A percentile compares a stretch with the other conserved stretches of the same genome.
These are phyloP conservation scores for Acrocalymma vagum DNA, from an alignment of 2,329 filamentous ascomycete species.

Conservation along the genomic window DNA sequence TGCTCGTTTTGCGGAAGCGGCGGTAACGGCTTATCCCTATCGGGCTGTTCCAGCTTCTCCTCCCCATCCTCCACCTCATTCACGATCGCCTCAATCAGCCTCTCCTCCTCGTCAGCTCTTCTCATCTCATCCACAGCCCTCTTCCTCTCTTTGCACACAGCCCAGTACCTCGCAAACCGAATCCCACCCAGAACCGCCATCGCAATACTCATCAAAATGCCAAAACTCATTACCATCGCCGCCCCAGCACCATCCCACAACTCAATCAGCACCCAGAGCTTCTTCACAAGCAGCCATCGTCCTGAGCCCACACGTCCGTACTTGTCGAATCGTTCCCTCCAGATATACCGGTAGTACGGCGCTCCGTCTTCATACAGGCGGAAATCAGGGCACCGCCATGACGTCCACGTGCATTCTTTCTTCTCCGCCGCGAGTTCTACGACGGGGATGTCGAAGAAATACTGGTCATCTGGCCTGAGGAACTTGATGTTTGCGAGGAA, in stretches of 20 bases:
- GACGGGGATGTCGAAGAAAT: conserved; percentile 6
- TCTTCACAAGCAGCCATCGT: conserved; percentile 11
- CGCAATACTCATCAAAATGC: conserved; percentile 9
- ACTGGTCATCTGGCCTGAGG: conserved; percentile 5
- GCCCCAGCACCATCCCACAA: conserved; percentile 12
- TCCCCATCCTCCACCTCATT: no score
- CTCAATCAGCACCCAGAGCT: no score
- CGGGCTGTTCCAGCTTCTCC: no score
- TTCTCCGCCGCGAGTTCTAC: conserved; percentile 11
- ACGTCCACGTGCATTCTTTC: conserved; percentile 16
- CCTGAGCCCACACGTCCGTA: conserved; percentile 25
- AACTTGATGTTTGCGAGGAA: conserved; percentile 17
- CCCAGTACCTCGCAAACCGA: no score
- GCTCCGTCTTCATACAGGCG: conserved; percentile 14
- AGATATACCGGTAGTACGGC: conserved; percentile 27
- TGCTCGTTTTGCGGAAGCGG: no score
- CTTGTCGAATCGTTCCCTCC: conserved; percentile 23
- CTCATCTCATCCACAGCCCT: no score
- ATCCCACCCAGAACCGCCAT: conserved; percentile 8
- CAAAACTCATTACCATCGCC: conserved; percentile 17
- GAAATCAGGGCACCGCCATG: conserved; percentile 24
- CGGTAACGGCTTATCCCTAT: no score
- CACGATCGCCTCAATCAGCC: no score
- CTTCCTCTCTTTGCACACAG: no score
- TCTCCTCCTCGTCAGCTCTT: no score